Conservation (phyloP, 768 basidiomycete genomes). For the Tylopilus sp. region DNA sequence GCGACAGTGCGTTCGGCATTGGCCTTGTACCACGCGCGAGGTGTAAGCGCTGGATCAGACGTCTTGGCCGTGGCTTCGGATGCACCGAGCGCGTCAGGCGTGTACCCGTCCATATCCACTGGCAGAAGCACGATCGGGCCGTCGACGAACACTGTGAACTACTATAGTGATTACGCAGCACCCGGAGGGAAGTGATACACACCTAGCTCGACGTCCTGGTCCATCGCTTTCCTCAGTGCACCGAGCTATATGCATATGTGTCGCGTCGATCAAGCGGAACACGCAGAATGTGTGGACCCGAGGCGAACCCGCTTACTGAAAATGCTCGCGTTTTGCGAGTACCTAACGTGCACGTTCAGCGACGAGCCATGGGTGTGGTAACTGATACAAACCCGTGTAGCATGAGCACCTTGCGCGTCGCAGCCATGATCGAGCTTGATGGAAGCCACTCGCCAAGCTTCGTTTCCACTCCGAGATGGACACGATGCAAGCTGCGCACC, state of each 20-base stretch:
- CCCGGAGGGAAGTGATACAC: not conserved
- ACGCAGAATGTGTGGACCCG: not conserved
- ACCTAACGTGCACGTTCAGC: constrained; percentile 37
- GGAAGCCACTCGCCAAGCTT: not conserved
- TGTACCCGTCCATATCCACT: constrained; percentile 47
- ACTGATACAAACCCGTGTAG: constrained; percentile 38
- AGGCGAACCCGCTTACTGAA: constrained; percentile 66
- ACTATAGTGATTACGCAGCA: not conserved
- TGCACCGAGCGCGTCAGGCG: constrained; percentile 35
- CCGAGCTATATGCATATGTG: constrained; percentile 49
- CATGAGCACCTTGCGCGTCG: constrained; percentile 40
- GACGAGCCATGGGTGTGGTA: not conserved
- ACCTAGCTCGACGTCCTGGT: constrained; percentile 66
- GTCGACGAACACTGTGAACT: constrained; percentile 62
- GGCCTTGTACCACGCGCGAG: constrained; percentile 71
- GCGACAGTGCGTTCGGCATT: constrained; percentile 50
- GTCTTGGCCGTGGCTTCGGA: constrained; percentile 30
- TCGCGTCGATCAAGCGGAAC: not conserved
- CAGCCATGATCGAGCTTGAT: constrained; percentile 13
- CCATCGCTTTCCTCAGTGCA: constrained; percentile 67
- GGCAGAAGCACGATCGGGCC: constrained; percentile 67
- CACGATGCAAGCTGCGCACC: too few species aligned
- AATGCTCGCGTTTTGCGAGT: constrained; percentile 65
- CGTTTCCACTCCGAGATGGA: not conserved
- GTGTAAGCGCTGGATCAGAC: constrained; percentile 50